Evolutionary conservation across 1,284 basidiomycete species (phyloP).

Genomic region (Anthracocystis walkeri): DNA sequence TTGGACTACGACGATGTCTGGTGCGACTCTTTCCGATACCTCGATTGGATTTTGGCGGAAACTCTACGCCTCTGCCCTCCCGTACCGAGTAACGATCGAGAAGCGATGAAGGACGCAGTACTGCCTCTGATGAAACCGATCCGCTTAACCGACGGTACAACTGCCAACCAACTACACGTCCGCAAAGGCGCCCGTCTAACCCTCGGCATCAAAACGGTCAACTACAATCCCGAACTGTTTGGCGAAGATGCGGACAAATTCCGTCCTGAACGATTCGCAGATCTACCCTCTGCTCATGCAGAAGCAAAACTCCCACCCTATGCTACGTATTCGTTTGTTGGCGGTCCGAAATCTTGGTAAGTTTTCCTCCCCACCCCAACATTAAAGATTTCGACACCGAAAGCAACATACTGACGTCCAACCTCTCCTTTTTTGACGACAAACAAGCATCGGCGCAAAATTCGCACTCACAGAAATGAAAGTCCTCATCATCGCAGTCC

Average conservation of each 20-base stretch:
- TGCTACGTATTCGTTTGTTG: constrained; percentile 44
- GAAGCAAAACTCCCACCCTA: constrained; percentile 51
- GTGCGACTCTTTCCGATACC: constrained; percentile 49
- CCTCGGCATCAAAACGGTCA: constrained; percentile 58
- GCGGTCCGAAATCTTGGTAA: constrained; percentile 54
- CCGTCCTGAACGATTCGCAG: constrained; percentile 59
- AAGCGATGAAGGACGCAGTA: constrained; percentile 44
- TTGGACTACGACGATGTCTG: constrained; percentile 52
- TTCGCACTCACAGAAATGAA: constrained; percentile 59
- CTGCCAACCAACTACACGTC: constrained; percentile 44
- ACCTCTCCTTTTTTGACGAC: neutral
- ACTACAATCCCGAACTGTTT: constrained; percentile 54
- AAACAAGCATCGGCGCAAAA: constrained; percentile 45
- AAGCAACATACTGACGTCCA: neutral
- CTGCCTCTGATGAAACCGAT: constrained; percentile 57
- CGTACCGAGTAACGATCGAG: constrained; percentile 57
- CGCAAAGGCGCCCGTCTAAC: constrained; percentile 55
- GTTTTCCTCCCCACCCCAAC: neutral
- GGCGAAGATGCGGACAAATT: constrained; percentile 60
- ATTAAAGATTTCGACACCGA: neutral
- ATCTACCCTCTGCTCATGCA: constrained; percentile 43
- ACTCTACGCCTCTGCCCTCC: constrained; percentile 60
- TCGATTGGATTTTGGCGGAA: constrained; percentile 60
- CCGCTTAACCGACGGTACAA: constrained; percentile 70
- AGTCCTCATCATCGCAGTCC: constrained; percentile 35